These are phyloP conservation scores for Magnusiomyces suaveolens DNA, from an alignment of 1,139 yeast species.

Conservation along the genomic window DNA sequence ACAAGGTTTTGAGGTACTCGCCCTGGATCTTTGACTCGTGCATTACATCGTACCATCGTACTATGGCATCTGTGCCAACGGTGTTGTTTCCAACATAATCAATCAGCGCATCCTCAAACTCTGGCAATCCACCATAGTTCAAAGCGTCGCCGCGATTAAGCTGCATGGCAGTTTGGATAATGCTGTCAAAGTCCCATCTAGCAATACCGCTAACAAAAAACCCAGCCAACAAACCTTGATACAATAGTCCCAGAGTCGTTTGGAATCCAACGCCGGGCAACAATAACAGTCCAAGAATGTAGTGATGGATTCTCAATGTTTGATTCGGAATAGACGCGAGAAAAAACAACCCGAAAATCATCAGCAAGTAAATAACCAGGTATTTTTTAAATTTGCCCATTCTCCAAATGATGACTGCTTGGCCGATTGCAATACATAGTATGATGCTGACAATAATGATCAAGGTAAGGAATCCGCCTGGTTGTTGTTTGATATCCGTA, in stretches of 20 bases:
- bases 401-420: constrained; percentile 72
- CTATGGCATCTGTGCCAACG: neutral
- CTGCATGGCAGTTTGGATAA: constrained; percentile 65
- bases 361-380: constrained; percentile 40
- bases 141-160: constrained; percentile 68
- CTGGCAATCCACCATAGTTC: constrained; percentile 44
- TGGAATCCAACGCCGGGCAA: constrained; percentile 64
- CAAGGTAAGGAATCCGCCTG: constrained; percentile 69
- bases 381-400: constrained; percentile 63
- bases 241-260: constrained; percentile 60
- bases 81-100: constrained; percentile 16
- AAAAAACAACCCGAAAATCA: constrained; percentile 40
- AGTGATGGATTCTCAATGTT: constrained; percentile 78
- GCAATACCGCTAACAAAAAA: constrained; percentile 75
- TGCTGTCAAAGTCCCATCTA: constrained; percentile 89
- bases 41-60: constrained; percentile 9
- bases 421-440: constrained; percentile 49
- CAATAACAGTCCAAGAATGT: constrained; percentile 66
- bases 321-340: constrained; percentile 55
- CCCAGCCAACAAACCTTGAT: constrained; percentile 81
- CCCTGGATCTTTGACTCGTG: neutral
- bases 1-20: constrained; percentile 10
- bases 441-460: constrained; percentile 40
- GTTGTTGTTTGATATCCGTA: constrained; percentile 58
- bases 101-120: constrained; percentile 32